Percentiles rank a stretch among this genome's conserved stretches.
Evolutionary conservation across 495 filamentous ascomycete genomes (phyloP).

Genomic region (Talaromyces stipitatus): DNA sequence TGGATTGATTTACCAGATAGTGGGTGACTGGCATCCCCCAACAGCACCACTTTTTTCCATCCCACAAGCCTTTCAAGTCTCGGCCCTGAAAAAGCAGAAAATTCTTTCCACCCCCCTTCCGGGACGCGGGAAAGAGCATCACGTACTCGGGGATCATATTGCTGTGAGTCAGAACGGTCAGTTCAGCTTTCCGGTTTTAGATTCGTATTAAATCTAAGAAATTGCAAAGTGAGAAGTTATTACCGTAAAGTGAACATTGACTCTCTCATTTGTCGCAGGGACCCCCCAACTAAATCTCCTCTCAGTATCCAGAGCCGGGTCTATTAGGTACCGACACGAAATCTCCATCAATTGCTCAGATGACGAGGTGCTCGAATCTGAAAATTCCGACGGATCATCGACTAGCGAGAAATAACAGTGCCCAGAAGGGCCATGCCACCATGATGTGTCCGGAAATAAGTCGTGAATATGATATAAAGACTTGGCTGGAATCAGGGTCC

Average conservation of each 20-base stretch:
- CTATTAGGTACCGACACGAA: constrained; percentile 1
- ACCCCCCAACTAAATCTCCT: constrained; percentile 40
- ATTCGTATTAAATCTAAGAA: too few relatives aligned
- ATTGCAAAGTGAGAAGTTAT: neutral
- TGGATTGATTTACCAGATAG: constrained; percentile 15
- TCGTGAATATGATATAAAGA: constrained; percentile 24
- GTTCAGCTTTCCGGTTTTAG: neutral
- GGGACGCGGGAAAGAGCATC: constrained; percentile 26
- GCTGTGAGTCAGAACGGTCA: constrained; percentile 8
- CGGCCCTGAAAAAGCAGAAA: constrained; percentile 31
- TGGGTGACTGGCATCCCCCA: constrained; percentile 44
- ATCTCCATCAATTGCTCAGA: neutral
- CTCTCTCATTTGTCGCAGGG: constrained; percentile 34
- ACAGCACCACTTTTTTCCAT: constrained; percentile 38
- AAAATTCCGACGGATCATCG: constrained; percentile 18
- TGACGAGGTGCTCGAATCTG: neutral
- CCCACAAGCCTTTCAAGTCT: constrained; percentile 27
- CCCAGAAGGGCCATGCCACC: constrained; percentile 38
- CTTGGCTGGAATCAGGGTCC: constrained; percentile 19
- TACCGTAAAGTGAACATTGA: constrained; percentile 17
- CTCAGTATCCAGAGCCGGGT: constrained; percentile 8
- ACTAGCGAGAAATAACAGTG: constrained; percentile 38
- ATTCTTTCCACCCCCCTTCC: constrained; percentile 34
- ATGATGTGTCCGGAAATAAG: constrained; percentile 29
- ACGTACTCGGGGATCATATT: constrained; percentile 25